Evolutionary conservation across 208 protist genomes (phyloP).

Genomic region (Crithidia thermophila): DNA sequence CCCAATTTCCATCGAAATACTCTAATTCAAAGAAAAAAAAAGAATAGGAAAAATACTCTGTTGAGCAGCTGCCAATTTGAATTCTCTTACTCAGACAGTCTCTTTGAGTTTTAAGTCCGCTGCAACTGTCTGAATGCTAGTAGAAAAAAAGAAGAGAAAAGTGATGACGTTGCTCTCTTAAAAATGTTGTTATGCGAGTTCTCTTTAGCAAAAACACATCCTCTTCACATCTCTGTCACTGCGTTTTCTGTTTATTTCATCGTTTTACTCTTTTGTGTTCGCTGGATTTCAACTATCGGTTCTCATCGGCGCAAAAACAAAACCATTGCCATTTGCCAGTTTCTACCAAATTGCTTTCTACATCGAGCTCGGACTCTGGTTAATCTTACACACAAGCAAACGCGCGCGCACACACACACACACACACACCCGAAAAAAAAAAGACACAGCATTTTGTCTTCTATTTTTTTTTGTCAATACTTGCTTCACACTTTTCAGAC

Average conservation of each 20-base stretch:
- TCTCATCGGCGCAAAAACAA: too few relatives aligned
- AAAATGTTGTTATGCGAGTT: not conserved
- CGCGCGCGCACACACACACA: not conserved
- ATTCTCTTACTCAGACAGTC: too few relatives aligned
- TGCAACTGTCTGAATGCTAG: too few relatives aligned
- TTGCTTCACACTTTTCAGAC: constrained; percentile 1
- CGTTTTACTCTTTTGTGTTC: too few relatives aligned
- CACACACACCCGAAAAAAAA: not conserved
- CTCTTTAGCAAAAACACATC: not conserved
- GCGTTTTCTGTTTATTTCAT: too few relatives aligned
- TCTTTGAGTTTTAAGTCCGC: too few relatives aligned
- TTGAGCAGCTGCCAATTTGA: too few relatives aligned
- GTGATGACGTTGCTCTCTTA: not conserved
- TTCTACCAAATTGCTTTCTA: too few relatives aligned
- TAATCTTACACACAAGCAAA: too few relatives aligned
- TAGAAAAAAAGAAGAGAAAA: not conserved
- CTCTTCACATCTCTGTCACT: not conserved
- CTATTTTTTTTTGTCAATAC: not conserved
- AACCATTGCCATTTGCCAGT: too few relatives aligned
- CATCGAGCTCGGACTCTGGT: too few relatives aligned
- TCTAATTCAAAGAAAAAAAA: not conserved
- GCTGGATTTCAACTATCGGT: too few relatives aligned
- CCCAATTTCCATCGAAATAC: not conserved
- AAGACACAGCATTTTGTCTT: not conserved
- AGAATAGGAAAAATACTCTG: not conserved